phyloP scores from a whole-genome alignment of 1,284 basidiomycete genomes.

The Tranzscheliella williamsii region DNA sequence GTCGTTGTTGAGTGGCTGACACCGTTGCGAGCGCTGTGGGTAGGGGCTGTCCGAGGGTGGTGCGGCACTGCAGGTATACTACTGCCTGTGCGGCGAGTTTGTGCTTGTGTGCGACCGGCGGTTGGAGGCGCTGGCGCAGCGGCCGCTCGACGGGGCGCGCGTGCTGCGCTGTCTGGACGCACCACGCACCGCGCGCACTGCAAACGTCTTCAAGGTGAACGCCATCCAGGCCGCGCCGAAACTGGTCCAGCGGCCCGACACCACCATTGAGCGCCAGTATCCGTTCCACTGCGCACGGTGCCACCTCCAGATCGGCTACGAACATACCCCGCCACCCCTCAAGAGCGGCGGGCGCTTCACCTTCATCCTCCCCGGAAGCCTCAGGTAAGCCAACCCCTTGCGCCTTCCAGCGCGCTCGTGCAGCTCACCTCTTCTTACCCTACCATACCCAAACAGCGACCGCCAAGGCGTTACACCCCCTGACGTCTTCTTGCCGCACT shows the following conservation, averaged over 20 bases:
- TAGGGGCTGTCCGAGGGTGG: too few relatives aligned
- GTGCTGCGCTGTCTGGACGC: conserved; percentile 46
- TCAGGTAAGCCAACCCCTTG: conserved; percentile 36
- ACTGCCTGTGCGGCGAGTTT: conserved; percentile 59
- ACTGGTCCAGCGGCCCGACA: conserved; percentile 36
- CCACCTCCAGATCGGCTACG: conserved; percentile 50
- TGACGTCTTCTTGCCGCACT: conserved; percentile 25
- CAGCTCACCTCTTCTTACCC: neutral
- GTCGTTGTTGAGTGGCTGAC: too few relatives aligned
- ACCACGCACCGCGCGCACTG: conserved; percentile 17
- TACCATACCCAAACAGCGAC: conserved; percentile 5
- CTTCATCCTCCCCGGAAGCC: conserved; percentile 45
- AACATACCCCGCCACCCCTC: conserved; percentile 53
- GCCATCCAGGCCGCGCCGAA: conserved; percentile 40
- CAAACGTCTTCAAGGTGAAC: conserved; percentile 49
- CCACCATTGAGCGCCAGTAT: conserved; percentile 47
- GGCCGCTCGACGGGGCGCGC: conserved; percentile 47
- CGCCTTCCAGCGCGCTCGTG: neutral
- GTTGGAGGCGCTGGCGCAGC: conserved; percentile 25
- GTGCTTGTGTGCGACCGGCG: conserved; percentile 44
- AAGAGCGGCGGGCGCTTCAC: conserved; percentile 56
- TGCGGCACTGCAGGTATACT: conserved; percentile 50
- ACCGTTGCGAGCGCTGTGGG: too few relatives aligned
- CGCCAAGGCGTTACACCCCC: conserved; percentile 34
- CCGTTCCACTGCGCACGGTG: conserved; percentile 50